Conservation (phyloP, 169 alveolate genomes). For the Plasmodium malariae region DNA sequence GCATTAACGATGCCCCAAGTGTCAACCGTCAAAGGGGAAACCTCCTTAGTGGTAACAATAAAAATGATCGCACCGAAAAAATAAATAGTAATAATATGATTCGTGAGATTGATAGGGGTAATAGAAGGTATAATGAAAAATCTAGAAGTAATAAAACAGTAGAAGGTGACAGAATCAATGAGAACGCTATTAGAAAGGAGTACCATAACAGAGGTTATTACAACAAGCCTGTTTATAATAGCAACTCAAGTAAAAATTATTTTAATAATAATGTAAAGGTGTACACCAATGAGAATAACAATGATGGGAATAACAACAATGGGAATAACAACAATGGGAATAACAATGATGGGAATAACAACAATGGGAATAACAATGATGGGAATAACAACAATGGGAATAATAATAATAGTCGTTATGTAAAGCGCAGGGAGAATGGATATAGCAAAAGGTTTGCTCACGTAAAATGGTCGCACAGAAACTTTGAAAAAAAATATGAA, state of each 20-base stretch:
- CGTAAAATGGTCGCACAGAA: background rate
- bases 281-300: background rate
- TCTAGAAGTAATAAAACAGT: background rate
- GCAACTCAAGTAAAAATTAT: conserved; percentile 11
- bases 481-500: background rate
- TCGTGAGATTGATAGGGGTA: too few relatives aligned
- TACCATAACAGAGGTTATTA: background rate
- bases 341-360: conserved; percentile 2
- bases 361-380: conserved; percentile 10
- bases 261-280: conserved; percentile 13
- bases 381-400: background rate
- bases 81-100: too few relatives aligned
- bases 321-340: background rate
- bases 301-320: background rate
- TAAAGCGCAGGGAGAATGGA: background rate
- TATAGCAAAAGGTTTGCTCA: background rate
- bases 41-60: too few relatives aligned
- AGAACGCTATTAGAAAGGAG: background rate
- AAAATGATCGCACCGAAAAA: too few relatives aligned
- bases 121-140: too few relatives aligned
- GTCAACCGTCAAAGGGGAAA: too few relatives aligned
- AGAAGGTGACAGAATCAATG: background rate
- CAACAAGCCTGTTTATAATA: background rate
- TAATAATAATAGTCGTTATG: background rate
- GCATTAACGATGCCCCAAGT: too few relatives aligned